Conservation (phyloP, 2,329 filamentous ascomycete species). For the Alternaria gaisen region DNA sequence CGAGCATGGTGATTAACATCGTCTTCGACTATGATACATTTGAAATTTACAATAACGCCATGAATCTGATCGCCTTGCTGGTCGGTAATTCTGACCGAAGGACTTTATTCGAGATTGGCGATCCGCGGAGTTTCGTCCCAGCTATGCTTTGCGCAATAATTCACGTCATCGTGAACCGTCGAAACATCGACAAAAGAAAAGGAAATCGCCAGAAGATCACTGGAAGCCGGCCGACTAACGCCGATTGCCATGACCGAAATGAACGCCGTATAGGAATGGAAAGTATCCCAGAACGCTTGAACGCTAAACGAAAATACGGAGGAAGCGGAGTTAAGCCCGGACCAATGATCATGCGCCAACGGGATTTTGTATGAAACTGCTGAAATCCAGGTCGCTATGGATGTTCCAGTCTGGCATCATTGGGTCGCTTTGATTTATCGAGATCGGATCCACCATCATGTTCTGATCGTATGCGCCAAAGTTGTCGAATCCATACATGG, state of each 20-base stretch:
- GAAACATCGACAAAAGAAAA: conserved; percentile 21
- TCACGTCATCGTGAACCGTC: conserved; percentile 41
- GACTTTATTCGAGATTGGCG: not conserved
- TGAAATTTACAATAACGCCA: conserved; percentile 14
- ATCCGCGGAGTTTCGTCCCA: conserved; percentile 13
- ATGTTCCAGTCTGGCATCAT: conserved; percentile 50
- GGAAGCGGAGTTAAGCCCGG: conserved; percentile 26
- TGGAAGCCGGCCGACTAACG: conserved; percentile 21
- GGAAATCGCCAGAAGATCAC: conserved; percentile 16
- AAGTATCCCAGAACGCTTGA: conserved; percentile 44
- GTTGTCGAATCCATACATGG: conserved; percentile 45
- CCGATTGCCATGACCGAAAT: conserved; percentile 25
- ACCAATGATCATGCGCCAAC: conserved; percentile 42
- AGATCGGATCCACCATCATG: conserved; percentile 46
- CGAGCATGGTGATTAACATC: not conserved
- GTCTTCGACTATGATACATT: conserved; percentile 13
- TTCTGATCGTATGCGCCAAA: conserved; percentile 44
- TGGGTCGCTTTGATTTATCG: conserved; percentile 40
- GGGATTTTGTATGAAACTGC: conserved; percentile 48
- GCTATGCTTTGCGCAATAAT: conserved; percentile 5
- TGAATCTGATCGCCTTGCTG: not conserved
- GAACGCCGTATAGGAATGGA: conserved; percentile 29
- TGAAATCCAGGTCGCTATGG: conserved; percentile 48
- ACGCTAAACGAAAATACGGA: conserved; percentile 42
- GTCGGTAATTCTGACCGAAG: not conserved